Evolutionary conservation across 1,139 yeast genomes (phyloP), one percentile per base, ranked within the genome.

Genomic region (Sugiyamaella grinbergsii): DNA sequence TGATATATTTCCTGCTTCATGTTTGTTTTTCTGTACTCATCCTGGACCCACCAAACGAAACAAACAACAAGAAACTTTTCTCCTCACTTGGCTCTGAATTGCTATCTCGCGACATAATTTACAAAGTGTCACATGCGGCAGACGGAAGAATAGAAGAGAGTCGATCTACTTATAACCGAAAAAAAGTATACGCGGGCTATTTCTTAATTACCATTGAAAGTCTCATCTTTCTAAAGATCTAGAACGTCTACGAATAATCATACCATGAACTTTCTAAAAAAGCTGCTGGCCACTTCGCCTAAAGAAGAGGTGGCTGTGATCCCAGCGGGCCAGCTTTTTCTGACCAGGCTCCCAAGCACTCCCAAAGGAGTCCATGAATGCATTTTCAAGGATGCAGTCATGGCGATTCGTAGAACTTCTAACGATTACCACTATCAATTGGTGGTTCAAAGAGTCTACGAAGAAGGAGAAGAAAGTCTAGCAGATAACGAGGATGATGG

Each of bases 281-380:
- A 82, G 65, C 76, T 90, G 59, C 75, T 90, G 64, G 83, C 83
- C 2, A 71, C 81, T 5, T 73, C 78, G 15, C 72, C 83, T 37
- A 78, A 81, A 42, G 88, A 83, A 61, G 95, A 85, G 58, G 71
- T 88, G 42, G 82, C 83, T 11, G 76, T 79, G 63, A 77, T 93
- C 46, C 89, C 96, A 1, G 78, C 85, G 1, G 98, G 98, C 5
- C 85, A 83, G 67, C 75, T 93, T 49, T 86, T 77, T 63, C 74
- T 91, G 44, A 77, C 86, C 23, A 74, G 98, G 45, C 76, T 86
- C 3, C 87, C 88, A 6, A 77, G 76, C 13, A 85, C 95, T 5
- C 96, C 96, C 11, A 88, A 88, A 65, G 93, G 96, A 2, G 90
- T 83, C 24, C 74, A 83, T 39, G 97, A 93, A 67, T 90, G 96